Conservation (phyloP, 1,284 basidiomycete species). For the Pascua sp. region DNA sequence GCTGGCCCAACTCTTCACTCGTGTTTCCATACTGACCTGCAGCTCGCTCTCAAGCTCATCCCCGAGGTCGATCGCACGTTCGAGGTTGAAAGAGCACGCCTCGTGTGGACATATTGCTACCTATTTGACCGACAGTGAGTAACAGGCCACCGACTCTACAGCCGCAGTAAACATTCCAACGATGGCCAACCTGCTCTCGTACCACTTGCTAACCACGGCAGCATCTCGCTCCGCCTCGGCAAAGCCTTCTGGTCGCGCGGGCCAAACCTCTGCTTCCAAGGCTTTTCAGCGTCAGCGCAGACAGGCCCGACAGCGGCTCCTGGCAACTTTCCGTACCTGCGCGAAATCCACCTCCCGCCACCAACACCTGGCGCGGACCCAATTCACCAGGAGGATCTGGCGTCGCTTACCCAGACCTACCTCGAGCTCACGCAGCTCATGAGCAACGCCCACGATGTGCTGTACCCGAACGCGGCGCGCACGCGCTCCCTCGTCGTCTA, state of each 20-base stretch:
- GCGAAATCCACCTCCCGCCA: conserved; percentile 21
- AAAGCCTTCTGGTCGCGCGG: conserved; percentile 51
- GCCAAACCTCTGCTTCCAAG: conserved; percentile 46
- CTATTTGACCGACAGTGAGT: conserved; percentile 47
- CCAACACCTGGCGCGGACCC: conserved; percentile 7
- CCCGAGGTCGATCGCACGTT: conserved; percentile 35
- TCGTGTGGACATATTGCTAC: conserved; percentile 50
- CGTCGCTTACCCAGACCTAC: conserved; percentile 45
- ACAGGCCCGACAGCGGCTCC: conserved; percentile 44
- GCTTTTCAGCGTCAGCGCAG: conserved; percentile 43
- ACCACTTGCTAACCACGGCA: conserved; percentile 4
- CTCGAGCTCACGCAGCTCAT: conserved; percentile 49
- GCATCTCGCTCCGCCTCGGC: conserved; percentile 45
- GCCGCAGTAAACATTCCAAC: too few species aligned
- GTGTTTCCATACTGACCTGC: too few species aligned
- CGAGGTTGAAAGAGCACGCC: conserved; percentile 40
- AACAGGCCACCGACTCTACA: too few species aligned
- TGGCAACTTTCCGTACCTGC: conserved; percentile 45
- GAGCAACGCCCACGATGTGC: conserved; percentile 48
- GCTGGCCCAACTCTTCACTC: too few species aligned
- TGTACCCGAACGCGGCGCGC: conserved; percentile 45
- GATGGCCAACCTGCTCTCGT: not conserved
- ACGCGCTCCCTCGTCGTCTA: conserved; percentile 44
- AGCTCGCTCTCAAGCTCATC: conserved; percentile 36
- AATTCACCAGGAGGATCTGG: conserved; percentile 41